Base-by-base conservation (phyloP, 768 basidiomycete species). In the Lactarius akahatsu region DNA sequence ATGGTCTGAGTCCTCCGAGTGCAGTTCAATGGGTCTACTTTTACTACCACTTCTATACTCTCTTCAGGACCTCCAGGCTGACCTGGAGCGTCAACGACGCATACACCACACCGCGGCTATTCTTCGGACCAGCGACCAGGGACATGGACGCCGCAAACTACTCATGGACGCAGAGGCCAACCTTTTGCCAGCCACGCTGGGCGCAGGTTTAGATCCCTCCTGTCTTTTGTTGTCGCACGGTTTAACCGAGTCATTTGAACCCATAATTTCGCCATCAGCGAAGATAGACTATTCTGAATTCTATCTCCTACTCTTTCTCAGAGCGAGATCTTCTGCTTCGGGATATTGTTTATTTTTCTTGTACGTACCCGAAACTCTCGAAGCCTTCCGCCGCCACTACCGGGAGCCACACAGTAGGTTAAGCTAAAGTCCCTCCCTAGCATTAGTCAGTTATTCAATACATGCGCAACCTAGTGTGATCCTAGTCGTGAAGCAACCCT, bases 1-100 rank as follows among this genome's bases (percentile, higher is more conserved):
- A 2, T 61, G 52, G 58, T 60, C 55, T 59, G 4, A 55, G 38
- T 30, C 32, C 32, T 47, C 43, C 57, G 41, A 26, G 38, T 50
- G 28, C 60, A 69, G 70, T 71, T 5, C 70, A 71, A 20, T 66
- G 68, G 70, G 45, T 59, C 36, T 66, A 10, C 23, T 18, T 50
- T 23, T 10, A 50, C 47, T 10, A 50, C 47, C 45, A 13, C n/a
- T n/a, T 47, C 11, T 47, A 23, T 47, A 47, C 45, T 4, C 9
- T 47, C 47, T 13, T 13, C 13, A 50, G 47, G 47, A 50, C 13
- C 50, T 15, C 23, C 1, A 15, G 23, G 23, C 23, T 5, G 23
- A 52, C 13, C 13, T 52, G 23, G 50, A 52, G 13, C 23, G 50
- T 15, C 50, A 26, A 26, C 13, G 47, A 50, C 47, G 23, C 23